phyloP scores from a whole-genome alignment of 345 rosid genomes.

The Rhizophora mangle region DNA sequence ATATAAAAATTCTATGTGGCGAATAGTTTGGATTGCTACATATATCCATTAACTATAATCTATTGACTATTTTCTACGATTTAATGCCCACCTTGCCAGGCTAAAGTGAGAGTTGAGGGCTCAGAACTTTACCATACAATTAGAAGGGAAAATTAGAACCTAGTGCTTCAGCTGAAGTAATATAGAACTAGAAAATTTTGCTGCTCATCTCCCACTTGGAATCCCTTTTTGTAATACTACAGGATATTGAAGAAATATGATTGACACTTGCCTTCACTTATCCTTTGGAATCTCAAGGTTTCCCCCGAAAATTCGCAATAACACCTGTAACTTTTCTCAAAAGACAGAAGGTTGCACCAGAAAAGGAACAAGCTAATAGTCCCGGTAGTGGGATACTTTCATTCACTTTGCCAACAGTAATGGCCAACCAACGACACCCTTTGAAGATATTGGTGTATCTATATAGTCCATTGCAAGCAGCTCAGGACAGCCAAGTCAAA shows the following conservation, averaged over 20 bases:
- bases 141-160: background rate
- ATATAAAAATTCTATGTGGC: slow-evolving; percentile 8
- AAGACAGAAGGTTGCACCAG: background rate
- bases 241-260: background rate
- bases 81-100: slow-evolving; percentile 21
- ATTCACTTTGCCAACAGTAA: slow-evolving; percentile 1
- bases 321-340: background rate
- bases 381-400: slow-evolving; percentile 15
- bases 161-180: background rate
- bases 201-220: background rate
- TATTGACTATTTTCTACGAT: slow-evolving; percentile 12
- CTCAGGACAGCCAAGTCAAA: slow-evolving; percentile 15
- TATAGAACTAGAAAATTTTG: background rate
- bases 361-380: background rate
- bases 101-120: slow-evolving; percentile 12
- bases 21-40: slow-evolving; percentile 21
- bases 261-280: background rate
- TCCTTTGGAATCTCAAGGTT: background rate
- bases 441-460: background rate
- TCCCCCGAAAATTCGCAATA: background rate
- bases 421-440: slow-evolving; percentile 20
- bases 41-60: slow-evolving; percentile 13
- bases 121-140: background rate
- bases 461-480: background rate
- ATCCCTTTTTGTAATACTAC: background rate